These are phyloP conservation scores for Vitellaria paradoxa DNA, from an alignment of 179 eudicot species.

Conservation along the genomic window DNA sequence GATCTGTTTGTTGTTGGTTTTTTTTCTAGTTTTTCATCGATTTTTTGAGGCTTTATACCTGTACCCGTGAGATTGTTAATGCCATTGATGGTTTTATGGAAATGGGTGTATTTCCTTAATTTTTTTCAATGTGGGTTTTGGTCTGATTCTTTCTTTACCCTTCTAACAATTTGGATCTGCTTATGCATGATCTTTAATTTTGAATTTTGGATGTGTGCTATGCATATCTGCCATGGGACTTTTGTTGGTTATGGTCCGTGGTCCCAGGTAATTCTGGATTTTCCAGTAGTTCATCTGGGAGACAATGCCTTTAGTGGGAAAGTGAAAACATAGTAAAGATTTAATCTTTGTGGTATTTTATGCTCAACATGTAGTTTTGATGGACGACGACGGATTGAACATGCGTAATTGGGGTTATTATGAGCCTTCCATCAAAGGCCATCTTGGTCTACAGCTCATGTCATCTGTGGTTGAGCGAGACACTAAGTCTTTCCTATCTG, in stretches of 20 bases:
- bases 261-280: not conserved
- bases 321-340: not conserved
- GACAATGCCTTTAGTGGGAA: not conserved
- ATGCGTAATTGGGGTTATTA: conserved; percentile 74
- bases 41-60: not conserved
- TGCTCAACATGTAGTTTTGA: conserved; percentile 17
- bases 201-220: not conserved
- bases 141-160: not conserved
- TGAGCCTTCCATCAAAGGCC: conserved; percentile 42
- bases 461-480: conserved; percentile 40
- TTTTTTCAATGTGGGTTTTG: not conserved
- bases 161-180: not conserved
- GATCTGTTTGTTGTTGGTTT: not conserved
- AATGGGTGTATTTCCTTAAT: not conserved
- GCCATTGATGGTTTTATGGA: not conserved
- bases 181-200: not conserved
- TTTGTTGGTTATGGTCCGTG: not conserved
- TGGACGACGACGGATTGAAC: conserved; percentile 55
- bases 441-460: conserved; percentile 59
- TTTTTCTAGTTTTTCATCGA: not conserved
- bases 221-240: not conserved
- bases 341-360: conserved; percentile 1
- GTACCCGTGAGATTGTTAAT: not conserved
- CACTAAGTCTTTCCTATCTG: conserved; percentile 40
- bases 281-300: not conserved